These are phyloP conservation scores for Chlorociboria aeruginascens DNA, from an alignment of 495 filamentous ascomycete genomes.

Conservation along the genomic window DNA sequence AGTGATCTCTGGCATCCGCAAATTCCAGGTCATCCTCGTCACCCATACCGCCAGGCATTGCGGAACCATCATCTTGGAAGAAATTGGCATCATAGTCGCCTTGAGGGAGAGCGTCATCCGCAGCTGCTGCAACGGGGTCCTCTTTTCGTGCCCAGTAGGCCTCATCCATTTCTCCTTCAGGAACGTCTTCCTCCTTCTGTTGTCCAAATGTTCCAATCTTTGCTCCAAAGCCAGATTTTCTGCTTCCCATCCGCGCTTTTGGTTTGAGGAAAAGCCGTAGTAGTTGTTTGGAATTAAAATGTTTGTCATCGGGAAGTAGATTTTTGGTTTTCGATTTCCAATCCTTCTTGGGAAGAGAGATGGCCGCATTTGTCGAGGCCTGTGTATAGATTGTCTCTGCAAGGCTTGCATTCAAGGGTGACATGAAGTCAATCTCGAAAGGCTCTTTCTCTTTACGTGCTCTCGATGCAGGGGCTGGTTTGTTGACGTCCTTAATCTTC, in stretches of 20 bases:
- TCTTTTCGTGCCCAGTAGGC: conserved; percentile 89
- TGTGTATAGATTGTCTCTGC: conserved; percentile 78
- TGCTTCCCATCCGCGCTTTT: conserved; percentile 60
- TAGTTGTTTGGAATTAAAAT: conserved; percentile 89
- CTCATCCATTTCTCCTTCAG: conserved; percentile 76
- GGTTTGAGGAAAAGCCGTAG: conserved; percentile 90
- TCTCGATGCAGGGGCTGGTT: conserved; percentile 40
- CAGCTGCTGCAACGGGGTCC: conserved; percentile 30
- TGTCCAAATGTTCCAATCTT: conserved; percentile 27
- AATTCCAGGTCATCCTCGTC: conserved; percentile 74
- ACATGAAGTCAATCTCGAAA: conserved; percentile 83
- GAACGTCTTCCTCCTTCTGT: conserved; percentile 37
- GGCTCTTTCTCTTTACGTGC: conserved; percentile 88
- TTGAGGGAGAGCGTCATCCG: conserved; percentile 33
- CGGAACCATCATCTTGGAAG: conserved; percentile 89
- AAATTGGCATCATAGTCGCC: conserved; percentile 93
- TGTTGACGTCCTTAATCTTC: conserved; percentile 75
- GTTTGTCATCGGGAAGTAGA: conserved; percentile 92
- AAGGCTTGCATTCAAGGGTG: conserved; percentile 54
- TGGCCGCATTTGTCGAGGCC: conserved; percentile 66
- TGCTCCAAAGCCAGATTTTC: conserved; percentile 23
- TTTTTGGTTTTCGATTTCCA: conserved; percentile 91
- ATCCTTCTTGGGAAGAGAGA: conserved; percentile 80
- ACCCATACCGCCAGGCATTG: conserved; percentile 55
- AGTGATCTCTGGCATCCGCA: conserved; percentile 81